Percentiles rank a stretch among this genome's conserved stretches.
Conservation (phyloP, 2,329 filamentous ascomycete genomes). For the Rutstroemia sydowiana region DNA sequence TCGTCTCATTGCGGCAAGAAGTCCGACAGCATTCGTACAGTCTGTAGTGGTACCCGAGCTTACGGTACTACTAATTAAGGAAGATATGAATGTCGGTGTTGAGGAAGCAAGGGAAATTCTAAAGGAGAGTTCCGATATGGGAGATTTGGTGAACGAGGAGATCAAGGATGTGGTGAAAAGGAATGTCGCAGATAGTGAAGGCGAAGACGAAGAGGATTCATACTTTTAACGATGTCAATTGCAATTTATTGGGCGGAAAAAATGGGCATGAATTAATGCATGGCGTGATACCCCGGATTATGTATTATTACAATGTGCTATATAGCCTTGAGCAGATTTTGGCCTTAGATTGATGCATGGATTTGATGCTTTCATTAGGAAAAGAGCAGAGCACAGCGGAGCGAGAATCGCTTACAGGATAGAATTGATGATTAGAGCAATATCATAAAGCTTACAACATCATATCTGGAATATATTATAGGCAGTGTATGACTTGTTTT, state of each 20-base stretch:
- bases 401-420: too few species aligned
- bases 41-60: conserved; percentile 70
- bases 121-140: conserved; percentile 20
- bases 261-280: background rate
- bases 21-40: conserved; percentile 63
- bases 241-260: too few species aligned
- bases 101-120: conserved; percentile 32
- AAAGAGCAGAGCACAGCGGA: too few species aligned
- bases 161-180: conserved; percentile 58
- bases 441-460: too few species aligned
- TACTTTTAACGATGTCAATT: background rate
- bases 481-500: too few species aligned
- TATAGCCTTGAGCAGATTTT: background rate
- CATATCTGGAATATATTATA: too few species aligned
- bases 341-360: too few species aligned
- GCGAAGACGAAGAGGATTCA: conserved; percentile 11
- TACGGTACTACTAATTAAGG: conserved; percentile 46
- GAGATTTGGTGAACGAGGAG: conserved; percentile 28
- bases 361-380: too few species aligned
- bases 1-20: conserved; percentile 56
- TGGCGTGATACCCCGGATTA: background rate
- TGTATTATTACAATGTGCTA: background rate
- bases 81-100: conserved; percentile 45
- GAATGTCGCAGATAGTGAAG: conserved; percentile 36
- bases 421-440: too few species aligned